Base-by-base conservation (phyloP, 2,329 filamentous ascomycete genomes). In the Epichloe uncinata region DNA sequence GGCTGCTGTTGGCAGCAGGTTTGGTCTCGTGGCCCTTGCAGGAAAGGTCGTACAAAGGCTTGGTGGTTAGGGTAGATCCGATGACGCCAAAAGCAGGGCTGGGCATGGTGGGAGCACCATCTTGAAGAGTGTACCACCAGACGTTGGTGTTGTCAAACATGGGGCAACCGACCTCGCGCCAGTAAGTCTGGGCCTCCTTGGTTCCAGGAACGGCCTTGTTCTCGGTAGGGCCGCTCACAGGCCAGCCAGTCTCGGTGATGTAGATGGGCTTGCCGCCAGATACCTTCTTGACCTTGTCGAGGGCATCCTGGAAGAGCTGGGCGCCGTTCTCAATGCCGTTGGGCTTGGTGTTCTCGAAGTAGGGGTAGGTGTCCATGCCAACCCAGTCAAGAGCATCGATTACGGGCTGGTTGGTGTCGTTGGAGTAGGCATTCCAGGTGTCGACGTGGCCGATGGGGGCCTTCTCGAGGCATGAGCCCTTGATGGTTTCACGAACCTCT, bases 211-310 rank as follows among this genome's bases (percentile, higher is more conserved):
- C 74, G 40, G 79, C 86, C 45, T 77, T 63, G 57, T 81, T 81
- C 54, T 75, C 68, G 1, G 70, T 74, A 55, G 77, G 69, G 50
- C 88, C 89, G 59, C 74, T 80, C 48, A 89, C 80, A 45, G 89
- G 88, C 80, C 86, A 93, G 56, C 89, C 89, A 15, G 87, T 93
- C 75, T 95, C 88, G 30, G 88, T 93, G 54, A 94, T 77, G 86
- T 86, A 93, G 58, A 94, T 77, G 16, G 78, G 72, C 74, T 89
- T 91, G 61, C 77, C 78, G 36, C 74, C 70, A 37, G 78, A 74
- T 42, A 73, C 81, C 15, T 63, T 67, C 54, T 75, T 66, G 35
- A 84, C 86, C 52, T 75, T 72, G 46, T 73, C 67, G 38, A 85
- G 72, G 15, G 87, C 82, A 13, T 76, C 73, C 61, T 82, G 72